These are phyloP conservation scores for Podospora appendiculata DNA, from an alignment of 495 filamentous ascomycete genomes.

Conservation along the genomic window DNA sequence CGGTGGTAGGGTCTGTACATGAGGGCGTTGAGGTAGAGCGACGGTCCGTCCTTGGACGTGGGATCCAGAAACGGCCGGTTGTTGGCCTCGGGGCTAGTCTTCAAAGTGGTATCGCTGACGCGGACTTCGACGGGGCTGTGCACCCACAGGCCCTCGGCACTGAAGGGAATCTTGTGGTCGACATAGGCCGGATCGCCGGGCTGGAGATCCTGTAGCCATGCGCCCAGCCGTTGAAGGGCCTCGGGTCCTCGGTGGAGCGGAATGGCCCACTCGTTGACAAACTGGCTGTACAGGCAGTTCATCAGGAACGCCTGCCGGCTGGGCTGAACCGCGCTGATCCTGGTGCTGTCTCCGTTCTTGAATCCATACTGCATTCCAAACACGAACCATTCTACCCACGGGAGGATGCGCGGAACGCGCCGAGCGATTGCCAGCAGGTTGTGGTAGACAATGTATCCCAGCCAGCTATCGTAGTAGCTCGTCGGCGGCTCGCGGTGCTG, in stretches of 20 bases:
- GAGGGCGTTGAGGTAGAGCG: constrained; percentile 91
- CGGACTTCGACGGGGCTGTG: constrained; percentile 93
- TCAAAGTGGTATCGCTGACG: constrained; percentile 63
- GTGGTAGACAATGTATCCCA: constrained; percentile 88
- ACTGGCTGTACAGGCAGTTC: constrained; percentile 95
- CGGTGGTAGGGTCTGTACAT: constrained; percentile 82
- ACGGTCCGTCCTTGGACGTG: constrained; percentile 54
- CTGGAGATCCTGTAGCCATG: constrained; percentile 68
- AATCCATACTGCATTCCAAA: constrained; percentile 96
- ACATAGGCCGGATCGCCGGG: constrained; percentile 44
- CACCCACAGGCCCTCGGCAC: constrained; percentile 69
- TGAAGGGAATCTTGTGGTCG: constrained; percentile 71
- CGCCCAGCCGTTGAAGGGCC: constrained; percentile 70
- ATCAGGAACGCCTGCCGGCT: constrained; percentile 75
- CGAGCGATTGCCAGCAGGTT: constrained; percentile 71
- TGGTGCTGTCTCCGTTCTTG: constrained; percentile 52
- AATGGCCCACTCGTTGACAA: constrained; percentile 96
- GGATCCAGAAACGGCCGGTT: constrained; percentile 73
- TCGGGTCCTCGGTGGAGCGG: constrained; percentile 85
- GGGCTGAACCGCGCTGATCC: constrained; percentile 61
- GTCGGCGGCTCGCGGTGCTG: constrained; percentile 26
- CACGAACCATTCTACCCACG: constrained; percentile 86
- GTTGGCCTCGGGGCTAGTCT: constrained; percentile 24
- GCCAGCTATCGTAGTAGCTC: constrained; percentile 69
- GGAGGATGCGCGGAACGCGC: constrained; percentile 72